Base-by-base conservation (phyloP, 164 flowering plant genomes). In the Berberis vulgaris region DNA sequence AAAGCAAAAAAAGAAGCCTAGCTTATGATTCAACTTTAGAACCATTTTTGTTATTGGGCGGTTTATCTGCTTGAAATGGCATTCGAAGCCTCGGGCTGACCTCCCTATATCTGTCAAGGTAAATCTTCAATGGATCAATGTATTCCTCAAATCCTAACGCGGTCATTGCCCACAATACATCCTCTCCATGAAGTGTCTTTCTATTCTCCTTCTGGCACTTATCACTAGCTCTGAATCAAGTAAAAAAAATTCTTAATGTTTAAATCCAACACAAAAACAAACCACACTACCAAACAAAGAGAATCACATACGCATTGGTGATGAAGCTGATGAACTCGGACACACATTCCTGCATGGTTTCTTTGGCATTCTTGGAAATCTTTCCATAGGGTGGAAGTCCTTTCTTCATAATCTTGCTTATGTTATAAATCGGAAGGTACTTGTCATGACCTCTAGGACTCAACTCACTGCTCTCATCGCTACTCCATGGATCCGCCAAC, bases 371-470 rank as follows among this genome's bases (percentile, higher is more conserved):
- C 76, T 86, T 84, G 39, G 93, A 87, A 64, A 87, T 83, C 75
- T 84, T 87, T 0, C 89, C 93, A 47, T 87, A 83, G 2, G 89
- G 83, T 3, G 93, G 93, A 13, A 87, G 78, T 7, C 77, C 93
- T 75, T 82, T 84, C 84, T 87, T 87, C 93, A 87, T 85, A 75
- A 87, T 87, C 71, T 89, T 77, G 54, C 93, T 82, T 12, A 87
- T 83, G 43, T 87, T 87, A n/a, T 89, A 87, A 56, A 87, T 87
- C 5, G 93, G 93, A 13, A 87, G 78, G 45, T 67, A 87, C 79
- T 89, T 67, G 40, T 87, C 93, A 58, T 84, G 93, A 67, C 85
- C 93, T 5, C 81, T 73, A 0, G 89, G 89, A 64, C 84, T 86
- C 59, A 74, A 82, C 6, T 83, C 92, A 39, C 88, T 89, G 67